Base-by-base conservation (phyloP, 78 protist species). In the Polysphondylium violaceum region DNA sequence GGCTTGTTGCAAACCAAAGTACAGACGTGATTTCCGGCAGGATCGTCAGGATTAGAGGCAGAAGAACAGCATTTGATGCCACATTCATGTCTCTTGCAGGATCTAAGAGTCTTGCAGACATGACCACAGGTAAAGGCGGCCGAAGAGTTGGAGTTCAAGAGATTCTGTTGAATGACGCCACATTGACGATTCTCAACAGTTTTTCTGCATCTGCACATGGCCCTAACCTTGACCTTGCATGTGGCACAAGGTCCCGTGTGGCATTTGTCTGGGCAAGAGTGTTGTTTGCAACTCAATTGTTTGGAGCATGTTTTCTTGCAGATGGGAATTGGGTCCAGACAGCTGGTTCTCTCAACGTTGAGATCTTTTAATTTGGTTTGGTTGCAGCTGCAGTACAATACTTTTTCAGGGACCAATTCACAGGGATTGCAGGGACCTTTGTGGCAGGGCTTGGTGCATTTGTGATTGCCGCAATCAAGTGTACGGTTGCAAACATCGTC, bases 21-120 rank as follows among this genome's bases (percentile, higher is more conserved):
- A 83, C 96, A 94, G 25, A 94, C 69, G 74, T 94, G 96, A 35
- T 36, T 51, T 11, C 93, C 93, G 0, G 60, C 73, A 3, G 63
- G 36, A 31, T 76, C 91, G 23, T 68, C 50, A 3, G 31, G 23
- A 41, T 40, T 47, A 35, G 53, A 38, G 12, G 93, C 51, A 3
- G 90, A 25, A 38, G 96, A 65, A 38, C 96, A 94, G 38, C 96
- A 94, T 44, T 81, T 76, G 17, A 50, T 23, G 9, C 93, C 87
- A 71, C 96, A 94, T 29, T 73, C 73, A 68, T 94, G 96, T 43
- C 87, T 77, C 31, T 79, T 87, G 43, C 96, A 94, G 8, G 67
- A 55, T 27, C 78, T 14, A 21, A 74, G 38, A 14, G n/a, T 68
- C 9, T 47, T 59, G 35, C 96, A 94, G 41, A 68, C 92, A 71